Evolutionary conservation across 2,329 filamentous ascomycete genomes (phyloP), one percentile per base, ranked within the genome.

Genomic region (Stachybotrys elegans): DNA sequence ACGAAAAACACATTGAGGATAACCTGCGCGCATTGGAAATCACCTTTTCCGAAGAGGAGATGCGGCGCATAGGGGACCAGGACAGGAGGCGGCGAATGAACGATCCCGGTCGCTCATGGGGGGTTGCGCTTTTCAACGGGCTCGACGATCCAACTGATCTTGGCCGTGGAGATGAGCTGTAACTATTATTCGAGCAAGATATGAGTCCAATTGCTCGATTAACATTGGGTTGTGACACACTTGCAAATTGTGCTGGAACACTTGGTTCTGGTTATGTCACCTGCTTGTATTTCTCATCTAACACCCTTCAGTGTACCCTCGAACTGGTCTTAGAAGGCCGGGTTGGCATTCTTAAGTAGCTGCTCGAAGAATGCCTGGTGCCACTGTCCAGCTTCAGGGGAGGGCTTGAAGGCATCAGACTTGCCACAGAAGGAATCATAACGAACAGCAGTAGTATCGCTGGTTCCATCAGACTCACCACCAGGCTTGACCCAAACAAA

Each of bases 401-500:
- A 81, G 2, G 83, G 83, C 61, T 78, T 60, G 34, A 85, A 66
- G 2, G 82, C 66, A 52, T 76, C 73, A 1, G 62, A 50, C 9
- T 68, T 63, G 21, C 79, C 78, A 48, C 79, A 83, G 61, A 55
- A 52, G 46, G 51, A 52, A 45, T 61, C 58, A 22, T 59, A 61
- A 34, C 58, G 72, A 17, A 62, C 50, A 8, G 78, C 70, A 23
- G 54, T 62, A 23, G 64, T 67, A 53, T 78, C 62, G 27, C 69
- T 73, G 31, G 71, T 73, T 49, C 70, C 71, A 49, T 75, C 71
- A 34, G 68, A 86, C 58, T 77, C 74, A 47, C 74, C 73, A 50
- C 83, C 83, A 4, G 83, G 83, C 73, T 86, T 86, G 53, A 85
- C 68, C 83, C 83, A 86, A 45, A 85, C 82, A 51, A 86, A 82